phyloP scores from a whole-genome alignment of 805 yeast species.

The Ogataea paradorogensis region DNA sequence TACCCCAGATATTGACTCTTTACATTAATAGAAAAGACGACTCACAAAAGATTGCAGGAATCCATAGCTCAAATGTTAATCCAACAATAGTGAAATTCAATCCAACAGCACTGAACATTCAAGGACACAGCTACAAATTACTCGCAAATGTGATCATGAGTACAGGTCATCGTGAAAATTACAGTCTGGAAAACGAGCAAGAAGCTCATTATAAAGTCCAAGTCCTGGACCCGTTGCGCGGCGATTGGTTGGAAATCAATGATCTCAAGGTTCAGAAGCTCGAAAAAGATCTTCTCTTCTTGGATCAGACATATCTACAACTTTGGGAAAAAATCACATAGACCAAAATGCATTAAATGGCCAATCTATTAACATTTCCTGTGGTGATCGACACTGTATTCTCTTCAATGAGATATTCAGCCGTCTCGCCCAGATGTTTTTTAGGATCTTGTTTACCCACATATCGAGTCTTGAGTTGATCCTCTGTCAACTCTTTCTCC shows the following conservation, averaged over 20 bases:
- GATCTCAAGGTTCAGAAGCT: conserved; percentile 46
- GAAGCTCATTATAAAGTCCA: conserved; percentile 47
- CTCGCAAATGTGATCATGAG: conserved; percentile 45
- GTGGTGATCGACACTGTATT: conserved; percentile 85
- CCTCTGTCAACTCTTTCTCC: conserved; percentile 84
- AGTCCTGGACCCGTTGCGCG: conserved; percentile 36
- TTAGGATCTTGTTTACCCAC: conserved; percentile 99
- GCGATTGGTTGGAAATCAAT: conserved; percentile 58
- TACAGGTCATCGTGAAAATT: conserved; percentile 19
- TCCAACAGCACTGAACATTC: conserved; percentile 30
- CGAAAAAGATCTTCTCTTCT: conserved; percentile 57
- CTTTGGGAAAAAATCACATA: conserved; percentile 49
- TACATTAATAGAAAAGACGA: conserved; percentile 54
- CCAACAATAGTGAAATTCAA: conserved; percentile 65
- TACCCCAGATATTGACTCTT: conserved; percentile 55
- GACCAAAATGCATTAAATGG: conserved; percentile 56
- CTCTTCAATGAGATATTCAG: conserved; percentile 81
- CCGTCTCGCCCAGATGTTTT: conserved; percentile 90
- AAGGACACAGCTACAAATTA: conserved; percentile 38
- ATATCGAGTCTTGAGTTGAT: conserved; percentile 89
- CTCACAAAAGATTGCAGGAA: conserved; percentile 29
- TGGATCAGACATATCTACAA: conserved; percentile 63
- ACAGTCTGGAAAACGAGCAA: conserved; percentile 7
- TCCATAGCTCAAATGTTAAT: conserved; percentile 42
- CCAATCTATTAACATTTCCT: conserved; percentile 85